These are phyloP conservation scores for Populus euphratica DNA, from an alignment of 345 rosid genomes.

Conservation along the genomic window DNA sequence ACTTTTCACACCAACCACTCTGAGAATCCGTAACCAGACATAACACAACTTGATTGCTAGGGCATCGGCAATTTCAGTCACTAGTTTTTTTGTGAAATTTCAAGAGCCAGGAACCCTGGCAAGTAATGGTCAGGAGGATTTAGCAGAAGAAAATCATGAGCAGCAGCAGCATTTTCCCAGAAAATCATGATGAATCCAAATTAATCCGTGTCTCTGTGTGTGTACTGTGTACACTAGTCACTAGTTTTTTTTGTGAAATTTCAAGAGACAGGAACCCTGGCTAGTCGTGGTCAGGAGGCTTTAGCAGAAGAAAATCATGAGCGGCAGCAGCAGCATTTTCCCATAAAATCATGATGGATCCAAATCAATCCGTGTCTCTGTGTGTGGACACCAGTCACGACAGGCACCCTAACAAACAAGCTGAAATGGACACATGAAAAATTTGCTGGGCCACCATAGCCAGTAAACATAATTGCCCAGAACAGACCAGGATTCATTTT, in stretches of 20 bases:
- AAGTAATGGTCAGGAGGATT: no score
- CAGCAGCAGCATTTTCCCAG: neutral
- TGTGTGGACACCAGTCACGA: neutral
- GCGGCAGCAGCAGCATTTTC: neutral
- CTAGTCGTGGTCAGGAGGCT: no score
- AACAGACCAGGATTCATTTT: neutral
- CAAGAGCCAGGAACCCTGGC: no score
- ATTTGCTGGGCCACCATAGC: slow-evolving; percentile 10
- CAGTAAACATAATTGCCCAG: neutral
- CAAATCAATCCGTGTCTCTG: neutral
- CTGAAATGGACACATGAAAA: neutral
- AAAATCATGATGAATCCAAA: neutral
- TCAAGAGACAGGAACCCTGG: no score
- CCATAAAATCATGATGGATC: neutral
- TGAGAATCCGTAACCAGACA: no score
- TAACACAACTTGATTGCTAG: no score
- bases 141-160: neutral
- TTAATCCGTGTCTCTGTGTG: neutral
- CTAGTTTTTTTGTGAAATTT: no score
- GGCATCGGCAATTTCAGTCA: no score
- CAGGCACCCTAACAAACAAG: neutral
- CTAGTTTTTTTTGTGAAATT: no score
- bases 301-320: neutral
- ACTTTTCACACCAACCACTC: no score
- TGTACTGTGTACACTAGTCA: no score